Conservation (phyloP, 2,329 filamentous ascomycete species). For the Ilyonectria sp. region DNA sequence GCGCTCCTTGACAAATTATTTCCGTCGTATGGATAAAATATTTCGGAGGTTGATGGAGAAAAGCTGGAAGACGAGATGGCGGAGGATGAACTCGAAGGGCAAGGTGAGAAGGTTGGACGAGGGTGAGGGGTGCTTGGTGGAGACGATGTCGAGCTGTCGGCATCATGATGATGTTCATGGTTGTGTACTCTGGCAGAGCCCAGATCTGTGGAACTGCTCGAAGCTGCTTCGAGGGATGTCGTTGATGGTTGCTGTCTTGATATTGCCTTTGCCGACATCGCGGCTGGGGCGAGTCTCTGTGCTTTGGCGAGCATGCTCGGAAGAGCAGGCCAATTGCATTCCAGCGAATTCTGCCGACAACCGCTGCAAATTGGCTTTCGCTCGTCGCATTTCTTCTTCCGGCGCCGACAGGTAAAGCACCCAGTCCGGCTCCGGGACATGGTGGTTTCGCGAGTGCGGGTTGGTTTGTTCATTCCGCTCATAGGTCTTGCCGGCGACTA, state of each 20-base stretch:
- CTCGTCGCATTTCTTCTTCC: background rate
- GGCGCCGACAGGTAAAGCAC: background rate
- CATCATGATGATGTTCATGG: background rate
- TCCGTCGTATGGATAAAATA: background rate
- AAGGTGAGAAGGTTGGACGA: background rate
- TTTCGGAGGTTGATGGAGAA: background rate
- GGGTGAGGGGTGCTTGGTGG: background rate
- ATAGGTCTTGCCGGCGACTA: background rate
- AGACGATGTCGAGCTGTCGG: background rate
- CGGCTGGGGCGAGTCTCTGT: background rate
- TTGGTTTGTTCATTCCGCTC: background rate
- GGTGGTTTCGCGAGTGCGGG: background rate
- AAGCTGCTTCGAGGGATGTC: background rate
- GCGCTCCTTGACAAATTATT: background rate
- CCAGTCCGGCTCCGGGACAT: background rate
- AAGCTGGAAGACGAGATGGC: background rate
- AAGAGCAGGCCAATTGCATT: background rate
- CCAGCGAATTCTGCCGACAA: background rate
- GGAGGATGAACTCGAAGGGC: background rate
- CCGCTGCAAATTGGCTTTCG: background rate
- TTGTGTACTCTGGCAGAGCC: background rate
- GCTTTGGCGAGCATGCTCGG: background rate
- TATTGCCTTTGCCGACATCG: background rate
- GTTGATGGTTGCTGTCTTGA: background rate
- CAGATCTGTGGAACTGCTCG: background rate